Evolutionary conservation across 2,329 filamentous ascomycete species (phyloP).

Genomic region (Neopestalotiopsis clavispora): DNA sequence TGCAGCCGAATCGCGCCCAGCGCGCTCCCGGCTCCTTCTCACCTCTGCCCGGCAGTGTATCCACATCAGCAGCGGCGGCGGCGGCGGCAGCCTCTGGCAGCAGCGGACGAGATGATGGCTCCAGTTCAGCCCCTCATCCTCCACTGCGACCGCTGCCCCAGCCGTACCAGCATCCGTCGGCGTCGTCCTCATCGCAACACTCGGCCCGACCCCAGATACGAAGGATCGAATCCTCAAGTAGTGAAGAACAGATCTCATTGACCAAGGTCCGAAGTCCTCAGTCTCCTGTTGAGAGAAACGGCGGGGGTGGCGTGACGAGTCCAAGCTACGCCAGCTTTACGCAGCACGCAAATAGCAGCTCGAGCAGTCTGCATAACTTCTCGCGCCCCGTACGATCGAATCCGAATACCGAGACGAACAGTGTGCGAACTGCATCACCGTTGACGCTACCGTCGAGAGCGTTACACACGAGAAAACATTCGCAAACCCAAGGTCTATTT

Average conservation of each 20-base stretch:
- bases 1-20: conserved; percentile 37
- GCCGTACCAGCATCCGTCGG: conserved; percentile 32
- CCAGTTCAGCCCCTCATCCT: conserved; percentile 17
- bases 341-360: conserved; percentile 52
- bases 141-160: conserved; percentile 25
- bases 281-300: conserved; percentile 28
- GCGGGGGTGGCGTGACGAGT: conserved; percentile 40
- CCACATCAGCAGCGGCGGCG: conserved; percentile 31
- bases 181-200: conserved; percentile 28
- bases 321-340: conserved; percentile 55
- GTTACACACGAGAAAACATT: conserved; percentile 60
- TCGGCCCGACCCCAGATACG: conserved; percentile 43
- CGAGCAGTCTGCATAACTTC: conserved; percentile 59
- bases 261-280: conserved; percentile 49
- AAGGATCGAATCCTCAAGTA: conserved; percentile 51
- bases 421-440: conserved; percentile 47
- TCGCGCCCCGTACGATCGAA: conserved; percentile 54
- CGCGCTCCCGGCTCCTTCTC: conserved; percentile 56
- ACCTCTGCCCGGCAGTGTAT: conserved; percentile 46
- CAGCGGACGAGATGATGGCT: not conserved
- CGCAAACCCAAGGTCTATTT: conserved; percentile 77
- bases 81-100: conserved; percentile 18
- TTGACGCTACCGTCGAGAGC: conserved; percentile 45
- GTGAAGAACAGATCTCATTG: conserved; percentile 48
- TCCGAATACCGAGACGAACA: conserved; percentile 33